Evolutionary conservation across 2,329 filamentous ascomycete species (phyloP).

Genomic region (Colletotrichum gloeosporioides): DNA sequence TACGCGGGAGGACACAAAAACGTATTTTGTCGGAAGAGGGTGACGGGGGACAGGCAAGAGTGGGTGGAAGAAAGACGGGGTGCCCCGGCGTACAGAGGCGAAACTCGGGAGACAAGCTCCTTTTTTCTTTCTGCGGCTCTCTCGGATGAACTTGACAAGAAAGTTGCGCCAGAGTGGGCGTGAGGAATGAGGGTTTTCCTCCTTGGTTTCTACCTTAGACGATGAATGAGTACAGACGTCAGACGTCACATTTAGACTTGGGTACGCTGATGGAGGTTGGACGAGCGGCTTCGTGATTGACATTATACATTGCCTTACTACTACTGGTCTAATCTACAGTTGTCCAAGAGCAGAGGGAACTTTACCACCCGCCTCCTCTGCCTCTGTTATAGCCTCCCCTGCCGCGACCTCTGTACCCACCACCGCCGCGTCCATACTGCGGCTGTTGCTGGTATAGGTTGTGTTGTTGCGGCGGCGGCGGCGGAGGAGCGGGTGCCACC

Average conservation of each 20-base stretch:
- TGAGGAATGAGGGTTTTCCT: conserved; percentile 2
- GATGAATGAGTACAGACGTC: conserved; percentile 22
- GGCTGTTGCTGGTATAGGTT: conserved; percentile 9
- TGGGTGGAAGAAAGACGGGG: neutral
- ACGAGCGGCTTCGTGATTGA: neutral
- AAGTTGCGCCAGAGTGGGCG: neutral
- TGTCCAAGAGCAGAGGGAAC: neutral
- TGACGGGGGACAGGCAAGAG: conserved; percentile 21
- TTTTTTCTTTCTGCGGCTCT: conserved; percentile 8
- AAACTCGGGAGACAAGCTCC: conserved; percentile 9
- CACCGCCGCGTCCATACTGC: conserved; percentile 13
- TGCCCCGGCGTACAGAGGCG: conserved; percentile 5
- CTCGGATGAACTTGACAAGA: neutral
- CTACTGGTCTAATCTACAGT: neutral
- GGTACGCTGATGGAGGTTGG: neutral
- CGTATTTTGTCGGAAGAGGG: neutral
- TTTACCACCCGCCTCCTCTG: neutral
- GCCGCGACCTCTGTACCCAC: conserved; percentile 12
- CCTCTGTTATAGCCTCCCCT: conserved; percentile 20
- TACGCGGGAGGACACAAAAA: neutral
- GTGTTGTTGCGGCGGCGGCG: conserved; percentile 15
- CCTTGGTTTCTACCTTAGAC: conserved; percentile 20
- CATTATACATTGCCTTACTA: neutral
- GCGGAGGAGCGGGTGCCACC: neutral
- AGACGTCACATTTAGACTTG: conserved; percentile 13